Evolutionary conservation across 2,329 filamentous ascomycete species (phyloP).

Genomic region (Paecilomyces dactylethromorphus): DNA sequence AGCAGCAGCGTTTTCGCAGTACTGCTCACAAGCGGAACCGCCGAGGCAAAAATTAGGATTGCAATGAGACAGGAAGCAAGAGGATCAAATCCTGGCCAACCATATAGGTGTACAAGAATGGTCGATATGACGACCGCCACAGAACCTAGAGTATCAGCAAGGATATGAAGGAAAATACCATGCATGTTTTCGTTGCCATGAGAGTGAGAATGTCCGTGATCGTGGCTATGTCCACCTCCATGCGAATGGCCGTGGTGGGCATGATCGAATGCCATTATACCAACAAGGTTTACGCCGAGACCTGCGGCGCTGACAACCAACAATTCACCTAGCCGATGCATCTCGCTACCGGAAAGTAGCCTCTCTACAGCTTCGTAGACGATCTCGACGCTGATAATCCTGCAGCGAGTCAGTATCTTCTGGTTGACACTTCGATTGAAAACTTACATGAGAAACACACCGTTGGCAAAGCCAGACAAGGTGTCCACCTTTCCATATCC

Average conservation of each 20-base stretch:
- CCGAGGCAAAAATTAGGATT: slow-evolving; percentile 84
- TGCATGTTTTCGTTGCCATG: slow-evolving; percentile 97
- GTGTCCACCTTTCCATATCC: slow-evolving; percentile 97
- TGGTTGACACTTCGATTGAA: neutral
- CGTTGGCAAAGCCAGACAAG: slow-evolving; percentile 91
- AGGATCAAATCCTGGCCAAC: slow-evolving; percentile 92
- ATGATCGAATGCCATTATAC: slow-evolving; percentile 53
- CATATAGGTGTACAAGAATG: slow-evolving; percentile 74
- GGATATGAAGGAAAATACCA: slow-evolving; percentile 90
- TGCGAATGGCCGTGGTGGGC: slow-evolving; percentile 36
- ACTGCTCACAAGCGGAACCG: slow-evolving; percentile 77
- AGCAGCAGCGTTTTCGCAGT: slow-evolving; percentile 78
- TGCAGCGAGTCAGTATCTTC: slow-evolving; percentile 28
- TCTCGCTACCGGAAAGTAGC: slow-evolving; percentile 73
- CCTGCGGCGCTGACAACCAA: slow-evolving; percentile 83
- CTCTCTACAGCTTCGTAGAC: slow-evolving; percentile 90
- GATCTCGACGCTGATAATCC: slow-evolving; percentile 91
- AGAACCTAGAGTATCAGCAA: slow-evolving; percentile 90
- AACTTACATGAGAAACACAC: slow-evolving; percentile 79
- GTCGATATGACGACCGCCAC: slow-evolving; percentile 93
- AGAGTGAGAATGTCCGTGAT: slow-evolving; percentile 32
- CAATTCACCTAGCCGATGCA: slow-evolving; percentile 77
- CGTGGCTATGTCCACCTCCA: slow-evolving; percentile 30
- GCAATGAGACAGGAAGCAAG: slow-evolving; percentile 91
- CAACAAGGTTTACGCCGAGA: slow-evolving; percentile 82